Base-by-base conservation (phyloP, 2,329 filamentous ascomycete genomes). In the Xylaria sp. region DNA sequence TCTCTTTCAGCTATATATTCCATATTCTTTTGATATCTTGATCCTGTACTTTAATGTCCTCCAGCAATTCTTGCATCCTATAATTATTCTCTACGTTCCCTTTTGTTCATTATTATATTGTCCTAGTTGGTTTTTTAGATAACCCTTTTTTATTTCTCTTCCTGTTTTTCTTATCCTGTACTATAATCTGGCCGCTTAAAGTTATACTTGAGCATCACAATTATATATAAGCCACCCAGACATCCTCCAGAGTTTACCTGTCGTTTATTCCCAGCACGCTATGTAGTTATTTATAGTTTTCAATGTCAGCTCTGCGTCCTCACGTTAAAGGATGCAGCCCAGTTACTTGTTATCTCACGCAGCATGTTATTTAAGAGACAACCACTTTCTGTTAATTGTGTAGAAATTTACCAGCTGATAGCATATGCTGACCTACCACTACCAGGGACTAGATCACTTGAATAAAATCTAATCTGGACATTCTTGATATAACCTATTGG, bases 371-470 rank as follows among this genome's bases (percentile, higher is more conserved):
- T 57, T 39, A n/a, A 2, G 25, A n/a, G 44, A 51, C 18, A 28
- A 2, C 28, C 13, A 13, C 15, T 28, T 39, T 9, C 7, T 37
- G 8, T 37, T 10, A 8, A 8, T 8, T 28, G 20, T 41, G 44
- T 18, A 37, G 34, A n/a, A 41, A 25, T 20, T 9, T 46, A 34
- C 25, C 18, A 58, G 28, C 46, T n/a, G 20, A 55, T n/a, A 61
- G 8, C 51, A 50, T 28, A 34, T 54, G 46, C 61, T 68, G 18
- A 65, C 50, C 25, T 51, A 20, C 15, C 25, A 48, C 8, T 10
- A 23, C 3, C 13, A 65, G 65, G 56, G 39, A 48, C 34, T 13
- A 60, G 52, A 15, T 59, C 23, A 37, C 57, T n/a, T 59, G 20
- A 46, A 41, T 50, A 1, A 9, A 15, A 51, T 37, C 55, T 25